Evolutionary conservation across 352 stramenopile genomes (phyloP).

Genomic region (Globisporangium takayamanum): DNA sequence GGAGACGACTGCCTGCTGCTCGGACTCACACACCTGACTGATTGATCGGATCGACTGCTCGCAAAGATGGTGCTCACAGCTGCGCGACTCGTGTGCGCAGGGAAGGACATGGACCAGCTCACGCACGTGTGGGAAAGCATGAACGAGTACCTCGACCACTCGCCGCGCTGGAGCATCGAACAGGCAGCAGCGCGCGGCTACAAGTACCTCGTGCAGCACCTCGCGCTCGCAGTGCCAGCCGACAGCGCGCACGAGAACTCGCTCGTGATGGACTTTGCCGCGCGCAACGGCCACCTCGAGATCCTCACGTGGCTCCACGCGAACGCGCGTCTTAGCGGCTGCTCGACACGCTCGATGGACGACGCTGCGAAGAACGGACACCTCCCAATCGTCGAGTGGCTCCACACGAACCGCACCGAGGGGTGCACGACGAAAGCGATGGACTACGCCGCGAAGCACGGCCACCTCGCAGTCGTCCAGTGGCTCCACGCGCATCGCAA

Average conservation of each 20-base stretch:
- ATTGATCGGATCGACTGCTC: background rate
- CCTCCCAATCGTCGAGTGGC: conserved; percentile 46
- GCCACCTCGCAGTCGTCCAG: conserved; percentile 48
- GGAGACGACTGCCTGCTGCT: background rate
- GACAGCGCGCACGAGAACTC: conserved; percentile 24
- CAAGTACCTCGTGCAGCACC: conserved; percentile 65
- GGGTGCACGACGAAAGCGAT: conserved; percentile 61
- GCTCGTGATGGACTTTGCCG: conserved; percentile 73
- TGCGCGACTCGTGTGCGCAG: conserved; percentile 37
- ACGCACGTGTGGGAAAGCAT: conserved; percentile 48
- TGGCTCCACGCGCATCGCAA: conserved; percentile 42
- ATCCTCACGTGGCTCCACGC: conserved; percentile 56
- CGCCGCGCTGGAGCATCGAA: conserved; percentile 51
- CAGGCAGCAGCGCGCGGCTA: conserved; percentile 44
- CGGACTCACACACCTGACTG: too few species aligned
- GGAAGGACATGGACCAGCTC: conserved; percentile 41
- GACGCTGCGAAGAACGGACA: conserved; percentile 54
- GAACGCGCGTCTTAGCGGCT: conserved; percentile 36
- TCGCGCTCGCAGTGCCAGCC: conserved; percentile 30
- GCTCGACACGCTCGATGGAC: conserved; percentile 51
- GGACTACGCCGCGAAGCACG: conserved; percentile 50
- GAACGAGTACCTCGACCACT: conserved; percentile 49
- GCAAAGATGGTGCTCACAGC: conserved; percentile 47
- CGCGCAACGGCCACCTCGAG: conserved; percentile 56
- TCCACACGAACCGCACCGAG: conserved; percentile 46